Evolutionary conservation across 176 grass and related monocot genomes (phyloP), one percentile per base, ranked within the genome.

Genomic region (Raddia distichophylla): DNA sequence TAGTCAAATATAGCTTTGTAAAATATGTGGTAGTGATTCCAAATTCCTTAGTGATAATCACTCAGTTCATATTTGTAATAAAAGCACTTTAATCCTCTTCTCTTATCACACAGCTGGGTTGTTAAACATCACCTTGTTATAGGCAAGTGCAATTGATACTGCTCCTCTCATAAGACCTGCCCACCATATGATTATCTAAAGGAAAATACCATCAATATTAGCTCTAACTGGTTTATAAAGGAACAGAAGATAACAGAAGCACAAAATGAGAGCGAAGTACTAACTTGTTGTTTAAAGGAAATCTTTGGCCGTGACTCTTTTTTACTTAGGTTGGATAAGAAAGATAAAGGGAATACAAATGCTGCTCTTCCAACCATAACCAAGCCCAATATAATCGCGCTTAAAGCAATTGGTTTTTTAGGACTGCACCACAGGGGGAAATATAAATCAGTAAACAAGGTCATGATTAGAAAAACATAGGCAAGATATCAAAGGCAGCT

Each of bases 141-240:
- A 98, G n/a, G 95, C 95, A 77, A 98, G 95, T 84, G 95, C 95
- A 77, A 98, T 95, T 76, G 95, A 98, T 69, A 98, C 95, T 84
- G 95, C 95, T 85, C 95, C 95, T 91, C 95, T 94, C 95, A 98
- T 94, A 43, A 98, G 92, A 90, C 95, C 95, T 33, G 95, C 92
- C 95, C 95, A 98, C 95, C 92, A 95, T 72, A 98, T 91, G 73
- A 91, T 89, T 4, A 95, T 68, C 92, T 98, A 67, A 60, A 49
- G 44, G 74, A 81, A 76, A 82, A 80, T 63, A 51, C 74, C 43
- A 73, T 19, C 60, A 84, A 60, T 52, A 6, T 86, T 75, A 83
- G n/a, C 40, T 62, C 78, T 18, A 48, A 48, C 49, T 52, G 49
- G 48, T 69, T 83, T 48, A 18, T 12, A 35, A 53, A 88, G 5